A percentile compares a stretch with the other conserved stretches of the same genome.
phyloP scores from a whole-genome alignment of 345 rosid genomes.

The Aurinia saxatilis region DNA sequence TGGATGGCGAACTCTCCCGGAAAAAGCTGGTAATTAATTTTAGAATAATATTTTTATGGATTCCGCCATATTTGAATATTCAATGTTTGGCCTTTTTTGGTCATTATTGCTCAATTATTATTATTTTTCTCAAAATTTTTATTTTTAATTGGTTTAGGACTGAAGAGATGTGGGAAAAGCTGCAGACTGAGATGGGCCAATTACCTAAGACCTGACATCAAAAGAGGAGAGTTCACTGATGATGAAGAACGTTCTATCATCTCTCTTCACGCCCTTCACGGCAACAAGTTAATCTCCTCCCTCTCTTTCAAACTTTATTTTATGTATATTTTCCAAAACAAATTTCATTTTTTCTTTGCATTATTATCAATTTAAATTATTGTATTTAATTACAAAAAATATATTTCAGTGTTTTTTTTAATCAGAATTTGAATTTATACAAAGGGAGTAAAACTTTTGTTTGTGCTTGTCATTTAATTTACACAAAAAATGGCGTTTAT shows the following conservation, averaged over 20 bases:
- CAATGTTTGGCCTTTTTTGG: background rate
- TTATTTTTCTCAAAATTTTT: background rate
- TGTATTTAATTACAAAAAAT: background rate
- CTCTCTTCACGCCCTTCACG: conserved; percentile 37
- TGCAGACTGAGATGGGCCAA: conserved; percentile 50
- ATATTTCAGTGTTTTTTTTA: background rate
- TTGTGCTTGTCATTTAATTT: no score
- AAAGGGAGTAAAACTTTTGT: no score
- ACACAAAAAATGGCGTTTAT: no score
- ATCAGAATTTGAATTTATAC: no score
- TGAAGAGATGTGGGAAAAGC: conserved; percentile 47
- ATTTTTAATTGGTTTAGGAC: conserved; percentile 18
- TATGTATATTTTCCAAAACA: background rate
- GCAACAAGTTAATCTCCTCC: conserved; percentile 37
- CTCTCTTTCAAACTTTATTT: background rate
- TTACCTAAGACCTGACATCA: conserved; percentile 45
- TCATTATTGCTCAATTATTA: background rate
- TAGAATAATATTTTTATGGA: background rate
- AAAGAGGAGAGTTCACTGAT: conserved; percentile 39
- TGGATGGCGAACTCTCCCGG: conserved; percentile 44
- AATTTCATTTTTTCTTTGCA: no score
- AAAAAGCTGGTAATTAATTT: conserved; percentile 36
- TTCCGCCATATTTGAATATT: conserved; percentile 6
- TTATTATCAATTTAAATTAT: background rate
- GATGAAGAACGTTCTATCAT: conserved; percentile 38